Evolutionary conservation across 768 basidiomycete species (phyloP).

Genomic region (Tephrocybe rancida): DNA sequence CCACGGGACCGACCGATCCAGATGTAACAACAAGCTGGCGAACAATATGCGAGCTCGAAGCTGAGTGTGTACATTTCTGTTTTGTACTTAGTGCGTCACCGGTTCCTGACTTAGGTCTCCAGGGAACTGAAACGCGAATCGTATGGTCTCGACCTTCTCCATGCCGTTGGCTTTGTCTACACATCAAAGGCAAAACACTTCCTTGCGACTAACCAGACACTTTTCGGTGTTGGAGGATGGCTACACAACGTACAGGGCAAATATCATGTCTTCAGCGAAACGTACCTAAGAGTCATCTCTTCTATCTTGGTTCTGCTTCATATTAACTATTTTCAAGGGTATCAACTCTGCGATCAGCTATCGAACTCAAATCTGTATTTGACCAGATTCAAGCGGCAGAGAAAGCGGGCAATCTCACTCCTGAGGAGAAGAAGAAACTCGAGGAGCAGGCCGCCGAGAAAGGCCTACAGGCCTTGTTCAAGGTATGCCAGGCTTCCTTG

Average conservation of each 20-base stretch:
- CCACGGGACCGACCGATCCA: conserved; percentile 64
- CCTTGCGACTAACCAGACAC: conserved; percentile 69
- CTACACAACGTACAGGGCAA: conserved; percentile 90
- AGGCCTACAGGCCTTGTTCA: conserved; percentile 88
- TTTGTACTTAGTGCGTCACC: background rate
- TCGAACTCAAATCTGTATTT: conserved; percentile 88
- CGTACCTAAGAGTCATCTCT: conserved; percentile 49
- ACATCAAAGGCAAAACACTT: conserved; percentile 80
- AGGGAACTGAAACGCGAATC: conserved; percentile 86
- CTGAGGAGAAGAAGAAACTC: conserved; percentile 79
- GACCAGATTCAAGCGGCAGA: conserved; percentile 93
- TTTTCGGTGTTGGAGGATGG: conserved; percentile 91
- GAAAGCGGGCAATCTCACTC: conserved; percentile 74
- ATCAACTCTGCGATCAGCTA: conserved; percentile 82
- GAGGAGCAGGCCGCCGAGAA: conserved; percentile 96
- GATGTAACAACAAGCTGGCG: conserved; percentile 75
- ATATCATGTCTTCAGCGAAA: conserved; percentile 93
- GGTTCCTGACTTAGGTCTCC: conserved; percentile 7
- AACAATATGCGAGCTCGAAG: conserved; percentile 79
- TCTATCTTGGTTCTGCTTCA: background rate
- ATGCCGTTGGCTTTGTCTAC: conserved; percentile 88
- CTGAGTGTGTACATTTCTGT: conserved; percentile 58
- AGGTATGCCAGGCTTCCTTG: conserved; percentile 43
- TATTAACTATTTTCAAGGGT: conserved; percentile 48
- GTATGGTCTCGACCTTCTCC: conserved; percentile 84